phyloP scores from a whole-genome alignment of 2,329 filamentous ascomycete species.

The Exophiala sideris region DNA sequence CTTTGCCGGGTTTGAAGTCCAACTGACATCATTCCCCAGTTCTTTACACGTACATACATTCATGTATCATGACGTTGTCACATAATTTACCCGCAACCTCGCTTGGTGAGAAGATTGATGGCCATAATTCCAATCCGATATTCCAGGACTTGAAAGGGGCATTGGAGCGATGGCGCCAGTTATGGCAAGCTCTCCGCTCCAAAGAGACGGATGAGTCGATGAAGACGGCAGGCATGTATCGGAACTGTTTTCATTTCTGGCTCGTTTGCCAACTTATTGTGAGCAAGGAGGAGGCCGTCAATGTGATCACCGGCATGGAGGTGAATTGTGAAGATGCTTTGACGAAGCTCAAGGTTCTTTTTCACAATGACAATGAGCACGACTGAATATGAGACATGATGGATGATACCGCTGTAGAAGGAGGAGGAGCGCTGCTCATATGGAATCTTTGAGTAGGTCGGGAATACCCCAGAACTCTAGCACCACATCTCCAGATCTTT shows the following conservation, averaged over 20 bases:
- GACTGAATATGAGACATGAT: background rate
- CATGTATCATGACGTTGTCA: slow-evolving; percentile 37
- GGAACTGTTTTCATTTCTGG: slow-evolving; percentile 44
- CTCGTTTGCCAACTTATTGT: slow-evolving; percentile 41
- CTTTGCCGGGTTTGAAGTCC: background rate
- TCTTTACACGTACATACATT: slow-evolving; percentile 41
- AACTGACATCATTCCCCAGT: slow-evolving; percentile 27
- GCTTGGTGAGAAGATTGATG: slow-evolving; percentile 16
- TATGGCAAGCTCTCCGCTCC: slow-evolving; percentile 36
- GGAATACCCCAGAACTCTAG: too few relatives aligned
- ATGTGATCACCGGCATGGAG: slow-evolving; percentile 43
- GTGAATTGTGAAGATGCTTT: slow-evolving; percentile 45
- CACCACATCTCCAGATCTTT: background rate
- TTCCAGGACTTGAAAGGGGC: slow-evolving; percentile 34
- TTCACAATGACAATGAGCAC: slow-evolving; percentile 37
- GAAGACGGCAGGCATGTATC: slow-evolving; percentile 42
- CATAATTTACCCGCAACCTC: slow-evolving; percentile 28
- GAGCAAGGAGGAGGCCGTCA: slow-evolving; percentile 42
- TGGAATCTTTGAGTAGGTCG: too few relatives aligned
- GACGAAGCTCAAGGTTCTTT: slow-evolving; percentile 39
- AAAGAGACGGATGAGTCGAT: slow-evolving; percentile 36
- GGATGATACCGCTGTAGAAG: too few relatives aligned
- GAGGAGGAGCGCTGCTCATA: too few relatives aligned
- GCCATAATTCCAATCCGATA: slow-evolving; percentile 8
- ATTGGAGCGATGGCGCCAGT: slow-evolving; percentile 37